Base-by-base conservation (phyloP, 1,139 yeast genomes). In the Suhomyces taliae region DNA sequence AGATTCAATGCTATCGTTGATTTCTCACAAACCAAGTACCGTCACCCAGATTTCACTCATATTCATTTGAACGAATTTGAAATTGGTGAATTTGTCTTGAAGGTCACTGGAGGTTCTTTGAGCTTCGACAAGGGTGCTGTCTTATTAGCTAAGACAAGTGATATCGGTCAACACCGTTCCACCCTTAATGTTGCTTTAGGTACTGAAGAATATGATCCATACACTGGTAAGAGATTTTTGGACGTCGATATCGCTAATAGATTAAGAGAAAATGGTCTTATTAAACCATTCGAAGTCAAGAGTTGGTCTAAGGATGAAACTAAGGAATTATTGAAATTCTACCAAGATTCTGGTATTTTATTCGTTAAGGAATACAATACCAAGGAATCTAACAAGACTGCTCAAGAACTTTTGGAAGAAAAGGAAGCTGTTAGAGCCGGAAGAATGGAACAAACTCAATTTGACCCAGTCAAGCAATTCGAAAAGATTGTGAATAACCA, bases 1-100 rank as follows among this genome's bases (percentile, higher is more conserved):
- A 84, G 88, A 61, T 76, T 90, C 59, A 85, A 90, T 51, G 82
- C 84, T 1, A 67, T 90, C 48, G 67, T 84, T 19, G 79, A 83
- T 44, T 61, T 69, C 36, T 75, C 87, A 9, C 65, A 67, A 44
- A 81, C 96, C 8, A 74, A 69, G 42, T 89, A 90, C 69, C 79
- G 81, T 56, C 78, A 83, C 59, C 67, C 78, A 2, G 72, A 81
- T 36, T 83, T 83, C 67, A 65, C 73, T 37, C 78, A 78, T 14
- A 78, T 91, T 48, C 82, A 82, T 58, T 76, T 85, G 50, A 73
- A 76, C 31, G 79, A 85, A 34, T 78, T 91, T 47, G 93, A 87
- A 63, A 60, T 90, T 35, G 85, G 87, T n/a, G 75, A 75, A 49
- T 74, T 79, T 39, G 64, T 90, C 27, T 67, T 87, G 54, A 73